Evolutionary conservation across 2,329 filamentous ascomycete genomes (phyloP).

Genomic region (Beauveria sp.): DNA sequence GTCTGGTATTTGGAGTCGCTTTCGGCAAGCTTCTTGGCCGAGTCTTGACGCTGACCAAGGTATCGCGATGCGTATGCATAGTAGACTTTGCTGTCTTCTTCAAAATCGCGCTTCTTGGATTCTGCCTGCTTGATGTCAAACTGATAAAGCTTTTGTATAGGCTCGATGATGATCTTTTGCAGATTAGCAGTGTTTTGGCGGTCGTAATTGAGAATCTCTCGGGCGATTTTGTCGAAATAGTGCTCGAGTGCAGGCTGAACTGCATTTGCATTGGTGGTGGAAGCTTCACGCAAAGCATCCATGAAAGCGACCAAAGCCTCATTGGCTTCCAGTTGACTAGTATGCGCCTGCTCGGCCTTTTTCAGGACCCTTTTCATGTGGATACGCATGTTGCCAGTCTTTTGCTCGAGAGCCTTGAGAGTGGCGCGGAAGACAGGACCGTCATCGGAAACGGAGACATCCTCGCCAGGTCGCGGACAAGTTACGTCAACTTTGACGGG

Average conservation of each 20-base stretch:
- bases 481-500: conserved; percentile 79
- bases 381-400: conserved; percentile 85
- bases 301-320: conserved; percentile 77
- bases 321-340: conserved; percentile 75
- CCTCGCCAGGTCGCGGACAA: conserved; percentile 77
- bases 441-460: conserved; percentile 79
- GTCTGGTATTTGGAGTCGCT: conserved; percentile 94
- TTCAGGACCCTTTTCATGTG: conserved; percentile 96
- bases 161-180: conserved; percentile 91
- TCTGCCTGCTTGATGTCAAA: conserved; percentile 97
- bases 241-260: conserved; percentile 96
- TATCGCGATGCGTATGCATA: conserved; percentile 94
- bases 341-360: conserved; percentile 80
- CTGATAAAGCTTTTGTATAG: conserved; percentile 83
- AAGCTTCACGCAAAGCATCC: conserved; percentile 78
- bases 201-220: conserved; percentile 83
- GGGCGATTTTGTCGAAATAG: conserved; percentile 95
- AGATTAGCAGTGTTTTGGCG: conserved; percentile 75
- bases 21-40: conserved; percentile 88
- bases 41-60: conserved; percentile 92
- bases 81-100: conserved; percentile 97
- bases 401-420: conserved; percentile 92
- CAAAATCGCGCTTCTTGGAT: conserved; percentile 93
- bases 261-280: conserved; percentile 85
- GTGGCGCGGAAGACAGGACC: conserved; percentile 93